Conservation (phyloP, 768 basidiomycete genomes). For the Collybia sordida region DNA sequence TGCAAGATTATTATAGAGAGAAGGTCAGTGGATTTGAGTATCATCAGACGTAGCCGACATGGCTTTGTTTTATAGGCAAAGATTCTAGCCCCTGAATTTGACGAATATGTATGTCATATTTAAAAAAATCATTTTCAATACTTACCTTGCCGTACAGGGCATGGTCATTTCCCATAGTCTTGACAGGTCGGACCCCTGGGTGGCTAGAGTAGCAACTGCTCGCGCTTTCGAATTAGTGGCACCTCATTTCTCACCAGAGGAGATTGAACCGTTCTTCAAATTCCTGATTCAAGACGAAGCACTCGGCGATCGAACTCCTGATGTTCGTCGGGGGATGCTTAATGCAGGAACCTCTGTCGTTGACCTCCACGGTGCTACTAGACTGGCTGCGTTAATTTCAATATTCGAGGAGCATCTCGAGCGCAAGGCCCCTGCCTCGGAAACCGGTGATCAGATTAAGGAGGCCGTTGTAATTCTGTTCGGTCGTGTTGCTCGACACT, state of each 20-base stretch:
- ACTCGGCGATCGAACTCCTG: constrained; percentile 79
- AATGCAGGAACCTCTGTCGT: constrained; percentile 78
- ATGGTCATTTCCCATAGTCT: constrained; percentile 89
- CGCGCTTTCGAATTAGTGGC: constrained; percentile 66
- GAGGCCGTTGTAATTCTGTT: constrained; percentile 95
- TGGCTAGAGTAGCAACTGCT: constrained; percentile 74
- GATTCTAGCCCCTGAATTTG: constrained; percentile 87
- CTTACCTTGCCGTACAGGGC: constrained; percentile 50
- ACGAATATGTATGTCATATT: constrained; percentile 72
- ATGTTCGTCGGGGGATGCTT: constrained; percentile 89
- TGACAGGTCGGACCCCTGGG: constrained; percentile 89
- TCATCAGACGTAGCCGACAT: no score
- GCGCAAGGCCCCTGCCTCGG: constrained; percentile 53
- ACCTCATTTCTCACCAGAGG: constrained; percentile 56
- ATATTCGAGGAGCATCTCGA: constrained; percentile 81
- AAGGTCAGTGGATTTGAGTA: constrained; percentile 47
- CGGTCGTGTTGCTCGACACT: constrained; percentile 87
- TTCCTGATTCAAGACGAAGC: constrained; percentile 88
- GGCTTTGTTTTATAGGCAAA: constrained; percentile 54
- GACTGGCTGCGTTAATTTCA: constrained; percentile 71
- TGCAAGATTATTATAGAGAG: constrained; percentile 79
- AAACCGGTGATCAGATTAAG: constrained; percentile 84
- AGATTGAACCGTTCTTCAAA: constrained; percentile 73
- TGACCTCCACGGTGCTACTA: constrained; percentile 75
- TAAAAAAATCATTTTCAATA: not conserved